phyloP scores from a whole-genome alignment of 495 filamentous ascomycete species.

The Aspergillus avenaceus region DNA sequence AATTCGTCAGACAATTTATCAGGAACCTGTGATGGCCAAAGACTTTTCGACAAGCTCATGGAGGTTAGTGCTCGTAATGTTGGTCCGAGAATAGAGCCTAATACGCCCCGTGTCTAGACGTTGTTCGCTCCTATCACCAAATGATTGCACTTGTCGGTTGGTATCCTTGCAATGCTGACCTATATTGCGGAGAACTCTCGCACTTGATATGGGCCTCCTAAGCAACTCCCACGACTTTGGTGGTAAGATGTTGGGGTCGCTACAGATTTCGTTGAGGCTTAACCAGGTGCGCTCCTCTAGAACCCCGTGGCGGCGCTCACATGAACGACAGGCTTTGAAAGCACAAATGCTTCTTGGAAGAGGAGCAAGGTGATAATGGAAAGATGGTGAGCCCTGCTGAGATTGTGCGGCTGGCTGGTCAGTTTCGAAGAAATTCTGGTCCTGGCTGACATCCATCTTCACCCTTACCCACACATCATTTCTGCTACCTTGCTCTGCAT shows the following conservation, averaged over 20 bases:
- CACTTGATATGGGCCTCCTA: constrained; percentile 7
- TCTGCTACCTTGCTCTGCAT: constrained; percentile 13
- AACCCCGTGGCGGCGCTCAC: constrained; percentile 29
- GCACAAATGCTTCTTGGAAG: constrained; percentile 46
- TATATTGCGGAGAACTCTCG: constrained; percentile 8
- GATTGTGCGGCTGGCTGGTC: background rate
- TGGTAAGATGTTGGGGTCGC: constrained; percentile 14
- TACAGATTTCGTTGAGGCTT: constrained; percentile 44
- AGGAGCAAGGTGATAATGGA: constrained; percentile 1
- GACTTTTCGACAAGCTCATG: background rate
- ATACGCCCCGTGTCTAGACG: background rate
- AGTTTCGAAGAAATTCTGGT: background rate
- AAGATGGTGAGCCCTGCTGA: background rate
- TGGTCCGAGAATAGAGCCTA: background rate
- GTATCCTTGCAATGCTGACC: background rate
- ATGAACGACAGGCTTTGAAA: constrained; percentile 48
- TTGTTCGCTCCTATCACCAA: background rate
- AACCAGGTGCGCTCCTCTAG: constrained; percentile 41
- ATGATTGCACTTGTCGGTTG: background rate
- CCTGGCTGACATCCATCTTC: constrained; percentile 4
- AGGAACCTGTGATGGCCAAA: background rate
- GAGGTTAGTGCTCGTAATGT: background rate
- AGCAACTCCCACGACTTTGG: constrained; percentile 13
- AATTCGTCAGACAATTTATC: too few species aligned
- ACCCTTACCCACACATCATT: background rate